phyloP scores from a whole-genome alignment of 2,329 filamentous ascomycete genomes.

The Colletotrichum musae region DNA sequence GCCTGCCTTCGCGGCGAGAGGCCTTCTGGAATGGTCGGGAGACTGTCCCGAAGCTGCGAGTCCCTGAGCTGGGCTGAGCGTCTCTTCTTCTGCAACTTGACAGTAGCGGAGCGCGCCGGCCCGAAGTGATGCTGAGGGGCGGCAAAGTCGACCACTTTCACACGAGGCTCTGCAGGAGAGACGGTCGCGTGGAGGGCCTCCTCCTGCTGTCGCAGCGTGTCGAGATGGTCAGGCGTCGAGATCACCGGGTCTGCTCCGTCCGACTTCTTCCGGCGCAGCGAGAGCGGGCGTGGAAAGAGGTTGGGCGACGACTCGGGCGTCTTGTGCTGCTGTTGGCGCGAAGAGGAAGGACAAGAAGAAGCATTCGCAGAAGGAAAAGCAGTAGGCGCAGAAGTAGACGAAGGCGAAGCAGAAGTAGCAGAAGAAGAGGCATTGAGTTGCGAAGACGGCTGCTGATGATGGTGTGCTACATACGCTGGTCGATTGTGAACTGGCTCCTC shows the following conservation, averaged over 20 bases:
- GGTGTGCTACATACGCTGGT: conserved; percentile 66
- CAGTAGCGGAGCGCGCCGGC: conserved; percentile 51
- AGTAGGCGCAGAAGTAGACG: conserved; percentile 33
- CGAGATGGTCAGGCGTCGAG: conserved; percentile 53
- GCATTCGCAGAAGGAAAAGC: not conserved
- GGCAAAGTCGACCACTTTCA: conserved; percentile 14
- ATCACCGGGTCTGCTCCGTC: conserved; percentile 43
- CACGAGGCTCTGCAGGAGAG: conserved; percentile 39
- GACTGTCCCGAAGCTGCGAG: conserved; percentile 53
- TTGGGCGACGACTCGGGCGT: conserved; percentile 39
- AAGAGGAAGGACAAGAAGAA: conserved; percentile 18
- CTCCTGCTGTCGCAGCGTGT: conserved; percentile 56
- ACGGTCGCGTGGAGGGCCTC: conserved; percentile 45
- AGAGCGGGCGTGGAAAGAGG: conserved; percentile 46
- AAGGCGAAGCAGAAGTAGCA: too few relatives aligned
- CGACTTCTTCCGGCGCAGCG: conserved; percentile 36
- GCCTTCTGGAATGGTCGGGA: conserved; percentile 68
- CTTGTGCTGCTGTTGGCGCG: conserved; percentile 40
- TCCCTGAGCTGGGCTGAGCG: conserved; percentile 47
- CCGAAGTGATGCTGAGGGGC: conserved; percentile 43
- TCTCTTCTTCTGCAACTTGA: conserved; percentile 66
- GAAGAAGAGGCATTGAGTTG: not conserved
- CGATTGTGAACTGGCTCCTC: conserved; percentile 67
- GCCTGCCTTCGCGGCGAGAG: conserved; percentile 60
- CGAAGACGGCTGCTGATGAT: conserved; percentile 12